Evolutionary conservation across 164 flowering plant genomes (phyloP), one percentile per base, ranked within the genome.

Genomic region (Vitis rupestris): DNA sequence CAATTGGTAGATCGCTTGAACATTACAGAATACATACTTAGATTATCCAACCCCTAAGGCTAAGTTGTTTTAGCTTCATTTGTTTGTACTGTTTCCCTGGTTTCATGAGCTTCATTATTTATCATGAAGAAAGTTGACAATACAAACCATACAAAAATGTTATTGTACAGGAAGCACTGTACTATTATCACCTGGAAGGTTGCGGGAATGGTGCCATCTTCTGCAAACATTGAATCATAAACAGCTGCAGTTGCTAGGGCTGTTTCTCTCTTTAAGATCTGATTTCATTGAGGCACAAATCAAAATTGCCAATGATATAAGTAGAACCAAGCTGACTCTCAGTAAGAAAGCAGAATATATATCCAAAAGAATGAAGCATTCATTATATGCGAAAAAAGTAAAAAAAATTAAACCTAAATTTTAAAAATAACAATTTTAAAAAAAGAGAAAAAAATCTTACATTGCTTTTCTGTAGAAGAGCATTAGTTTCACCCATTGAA

Each of bases 401-500:
- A 8, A 15, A 61, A 61, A 61, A 27, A 9, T 6, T 13, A 10
- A 3, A 19, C 57, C 27, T 23, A 23, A 23, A 23, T 23, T 23
- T 23, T 23, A 23, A 23, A 23, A 23, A 23, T 23, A 23, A 23
- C 2, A 23, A 23, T 1, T 23, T 2, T 19, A 11, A 29, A 47
- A n/a, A 6, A 59, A 0, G 14, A 44, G 50, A 65, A 67, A 6
- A 14, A 10, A 47, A 57, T 29, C 85, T 76, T 71, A 86, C 98
- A 23, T 72, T 79, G 73, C 73, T 88, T 74, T 93, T 86, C 54
- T 93, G 92, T n/a, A 87, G 47, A 69, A 95, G 90, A 59, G 96
- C 94, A 85, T 91, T 95, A 9, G 97, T 88, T 80, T 95, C 99
- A 44, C 98, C 98, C 98, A 93, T 95, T 59, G 93, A 71, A 52